Conservation (phyloP, 208 protist genomes). For the Wallacemonas collosoma region DNA sequence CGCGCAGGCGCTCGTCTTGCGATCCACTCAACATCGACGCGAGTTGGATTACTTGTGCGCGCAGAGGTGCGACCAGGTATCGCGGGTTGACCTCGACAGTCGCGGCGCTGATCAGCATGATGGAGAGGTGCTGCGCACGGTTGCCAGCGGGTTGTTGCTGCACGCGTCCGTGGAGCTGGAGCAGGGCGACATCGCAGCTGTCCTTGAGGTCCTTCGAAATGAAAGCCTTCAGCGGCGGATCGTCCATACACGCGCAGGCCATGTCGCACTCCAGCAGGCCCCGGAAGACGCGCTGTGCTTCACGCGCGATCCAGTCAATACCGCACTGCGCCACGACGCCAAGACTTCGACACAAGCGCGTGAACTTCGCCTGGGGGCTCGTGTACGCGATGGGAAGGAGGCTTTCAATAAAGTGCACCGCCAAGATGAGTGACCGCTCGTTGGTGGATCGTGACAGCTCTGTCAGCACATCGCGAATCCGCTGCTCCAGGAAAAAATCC, state of each 20-base stretch:
- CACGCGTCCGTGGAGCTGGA: constrained; percentile 78
- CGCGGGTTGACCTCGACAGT: constrained; percentile 78
- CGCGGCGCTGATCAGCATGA: constrained; percentile 70
- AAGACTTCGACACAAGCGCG: constrained; percentile 81
- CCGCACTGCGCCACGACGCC: constrained; percentile 71
- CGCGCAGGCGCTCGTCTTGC: constrained; percentile 56
- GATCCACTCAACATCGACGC: constrained; percentile 72
- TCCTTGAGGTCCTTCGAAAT: constrained; percentile 87
- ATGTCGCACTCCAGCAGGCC: constrained; percentile 70
- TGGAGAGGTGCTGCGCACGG: constrained; percentile 75
- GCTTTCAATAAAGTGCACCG: constrained; percentile 76
- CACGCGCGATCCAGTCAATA: constrained; percentile 56
- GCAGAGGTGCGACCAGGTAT: constrained; percentile 66
- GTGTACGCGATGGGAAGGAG: constrained; percentile 85
- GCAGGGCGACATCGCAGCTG: constrained; percentile 75
- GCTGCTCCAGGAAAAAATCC: constrained; percentile 83
- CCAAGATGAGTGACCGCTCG: constrained; percentile 54
- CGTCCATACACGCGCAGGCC: constrained; percentile 30
- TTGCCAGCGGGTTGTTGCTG: constrained; percentile 38
- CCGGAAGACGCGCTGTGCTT: constrained; percentile 81
- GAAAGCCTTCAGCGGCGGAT: constrained; percentile 79
- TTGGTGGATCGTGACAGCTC: constrained; percentile 65
- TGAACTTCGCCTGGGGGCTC: constrained; percentile 77
- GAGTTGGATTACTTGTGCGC: constrained; percentile 71
- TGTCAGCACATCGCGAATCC: constrained; percentile 77